A percentile compares a stretch with the other conserved stretches of the same genome.
phyloP scores from a whole-genome alignment of 164 flowering plant species.

The Vitis vinifera region DNA sequence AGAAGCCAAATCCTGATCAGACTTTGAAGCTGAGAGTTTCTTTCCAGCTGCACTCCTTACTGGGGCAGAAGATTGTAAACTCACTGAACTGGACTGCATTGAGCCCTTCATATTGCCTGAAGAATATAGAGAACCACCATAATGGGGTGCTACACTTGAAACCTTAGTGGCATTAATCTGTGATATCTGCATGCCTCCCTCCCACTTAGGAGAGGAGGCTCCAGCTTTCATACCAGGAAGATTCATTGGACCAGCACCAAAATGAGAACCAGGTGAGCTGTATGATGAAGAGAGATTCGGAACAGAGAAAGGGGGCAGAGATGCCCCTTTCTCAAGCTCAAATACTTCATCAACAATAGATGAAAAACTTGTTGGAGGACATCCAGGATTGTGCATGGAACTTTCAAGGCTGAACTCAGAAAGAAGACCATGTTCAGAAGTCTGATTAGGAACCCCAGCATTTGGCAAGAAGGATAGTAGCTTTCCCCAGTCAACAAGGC shows the following conservation, averaged over 20 bases:
- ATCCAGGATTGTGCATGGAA: slow-evolving; percentile 32
- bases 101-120: slow-evolving; percentile 55
- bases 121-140: slow-evolving; percentile 40
- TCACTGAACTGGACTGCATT: slow-evolving; percentile 48
- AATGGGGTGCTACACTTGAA: slow-evolving; percentile 29
- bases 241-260: slow-evolving; percentile 44
- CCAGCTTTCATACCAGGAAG: slow-evolving; percentile 46
- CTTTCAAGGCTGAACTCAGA: slow-evolving; percentile 50
- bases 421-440: slow-evolving; percentile 48
- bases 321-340: slow-evolving; percentile 75
- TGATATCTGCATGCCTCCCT: slow-evolving; percentile 46
- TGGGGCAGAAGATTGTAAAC: slow-evolving; percentile 48
- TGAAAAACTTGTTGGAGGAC: slow-evolving; percentile 60
- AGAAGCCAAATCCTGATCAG: slow-evolving; percentile 86
- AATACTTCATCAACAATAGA: slow-evolving; percentile 86
- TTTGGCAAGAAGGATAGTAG: slow-evolving; percentile 40
- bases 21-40: slow-evolving; percentile 70
- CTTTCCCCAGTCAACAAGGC: slow-evolving; percentile 56
- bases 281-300: slow-evolving; percentile 44
- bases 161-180: slow-evolving; percentile 35
- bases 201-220: slow-evolving; percentile 63
- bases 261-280: slow-evolving; percentile 45
- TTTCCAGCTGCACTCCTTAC: slow-evolving; percentile 48
- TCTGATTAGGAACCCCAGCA: slow-evolving; percentile 36
- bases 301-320: slow-evolving; percentile 33